Evolutionary conservation across 331 rosid genomes (phyloP), one percentile per base, ranked within the genome.

Genomic region (Quercus tomentella): DNA sequence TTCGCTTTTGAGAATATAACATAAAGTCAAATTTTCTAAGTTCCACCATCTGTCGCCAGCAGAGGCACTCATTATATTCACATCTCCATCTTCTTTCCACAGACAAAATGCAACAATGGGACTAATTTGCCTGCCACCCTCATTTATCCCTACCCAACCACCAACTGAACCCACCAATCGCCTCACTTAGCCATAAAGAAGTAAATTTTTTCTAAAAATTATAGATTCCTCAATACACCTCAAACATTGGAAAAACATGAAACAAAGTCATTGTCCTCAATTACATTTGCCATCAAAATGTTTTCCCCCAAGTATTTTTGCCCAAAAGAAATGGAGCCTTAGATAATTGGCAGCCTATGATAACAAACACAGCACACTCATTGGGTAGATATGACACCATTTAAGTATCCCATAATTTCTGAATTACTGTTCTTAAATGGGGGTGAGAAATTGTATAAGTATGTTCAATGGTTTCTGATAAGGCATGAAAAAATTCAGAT

Each of bases 1-100:
- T 63, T 15, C 7, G 37, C n/a, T 63, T 63, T 11, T 63, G 8
- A 63, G 23, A 10, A 54, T 58, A 30, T 12, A 16, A 78, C 55
- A 62, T 54, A 31, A 18, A 80, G 41, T 61, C 57, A 69, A 85
- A 35, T 35, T 79, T 37, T 7, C 61, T 83, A 11, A 58, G 35
- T 30, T 7, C 67, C 52, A 43, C 52, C 52, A 43, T 43, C 4
- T 26, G n/a, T 30, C 10, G 1, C 43, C 70, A 63, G 22, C 70
- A 63, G 16, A 63, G 41, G 43, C 22, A 63, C 43, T 25, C 21
- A 28, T 30, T 37, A 28, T 63, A 63, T 7, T 28, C 21, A 15
- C 17, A 63, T 16, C 52, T 8, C 52, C 15, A 43, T 43, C 52
- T 43, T 43, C 52, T 43, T 43, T 43, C 52, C 52, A 10, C 52